Evolutionary conservation across 345 rosid species (phyloP).

Genomic region (Populus deltoides): DNA sequence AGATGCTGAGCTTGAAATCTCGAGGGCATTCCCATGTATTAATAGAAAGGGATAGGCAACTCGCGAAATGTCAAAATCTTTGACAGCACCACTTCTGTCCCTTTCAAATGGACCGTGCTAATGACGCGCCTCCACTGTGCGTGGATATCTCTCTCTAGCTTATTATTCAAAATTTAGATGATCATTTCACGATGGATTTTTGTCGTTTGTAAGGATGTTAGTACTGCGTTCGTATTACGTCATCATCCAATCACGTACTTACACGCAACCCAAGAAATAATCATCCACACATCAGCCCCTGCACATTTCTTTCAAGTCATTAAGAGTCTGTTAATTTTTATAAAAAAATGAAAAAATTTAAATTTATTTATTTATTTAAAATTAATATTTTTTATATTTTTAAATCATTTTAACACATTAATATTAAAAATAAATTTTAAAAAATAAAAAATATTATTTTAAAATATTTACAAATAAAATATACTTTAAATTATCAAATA

Average conservation of each 20-base stretch:
- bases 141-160: neutral
- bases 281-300: neutral
- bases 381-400: too few relatives aligned
- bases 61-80: neutral
- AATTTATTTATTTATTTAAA: too few relatives aligned
- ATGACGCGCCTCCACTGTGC: neutral
- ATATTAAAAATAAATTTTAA: too few relatives aligned
- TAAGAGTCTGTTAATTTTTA: too few relatives aligned
- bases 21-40: neutral
- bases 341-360: too few relatives aligned
- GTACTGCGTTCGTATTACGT: conserved; percentile 33
- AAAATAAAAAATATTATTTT: too few relatives aligned
- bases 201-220: conserved; percentile 20
- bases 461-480: too few relatives aligned
- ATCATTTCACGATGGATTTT: conserved; percentile 12
- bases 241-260: conserved; percentile 10
- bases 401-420: too few relatives aligned
- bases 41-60: too few relatives aligned
- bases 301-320: neutral
- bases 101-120: neutral
- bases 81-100: neutral
- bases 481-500: too few relatives aligned
- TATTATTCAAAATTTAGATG: neutral
- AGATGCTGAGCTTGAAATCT: neutral
- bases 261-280: conserved; percentile 17